Base-by-base conservation (phyloP, 2,329 filamentous ascomycete species). In the Claviceps capensis region DNA sequence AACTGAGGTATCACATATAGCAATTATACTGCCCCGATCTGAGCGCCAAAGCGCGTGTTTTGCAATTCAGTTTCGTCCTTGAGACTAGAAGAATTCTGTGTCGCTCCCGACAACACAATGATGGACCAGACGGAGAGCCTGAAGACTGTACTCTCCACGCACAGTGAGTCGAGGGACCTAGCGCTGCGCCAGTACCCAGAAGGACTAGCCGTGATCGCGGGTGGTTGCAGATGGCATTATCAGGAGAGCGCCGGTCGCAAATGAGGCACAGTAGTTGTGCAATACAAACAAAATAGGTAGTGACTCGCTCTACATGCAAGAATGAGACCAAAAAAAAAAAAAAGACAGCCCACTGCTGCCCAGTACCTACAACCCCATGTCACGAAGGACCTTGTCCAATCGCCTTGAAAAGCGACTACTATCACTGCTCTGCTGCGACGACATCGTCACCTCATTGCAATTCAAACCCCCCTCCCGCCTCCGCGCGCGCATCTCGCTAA, bases 1-100 rank as follows among this genome's bases (percentile, higher is more conserved):
- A 69, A 54, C 55, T 69, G n/a, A 64, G 66, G 48, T 50, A 58
- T 22, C 62, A 56, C 30, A 55, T 69, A 50, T 69, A 67, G 67
- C 55, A 62, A 38, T 48, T 57, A n/a, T 65, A 63, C 51, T 67
- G 67, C 40, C 60, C 61, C 0, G 62, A 66, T 36, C 54, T 67
- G 36, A 47, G 19, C 11, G 34, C 44, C 14, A 48, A 47, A 16
- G 54, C 61, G 8, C 65, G 63, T 23, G 23, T 60, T 5, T 48
- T 61, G 30, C 50, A 53, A 16, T 59, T 59, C 34, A 45, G 17
- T 2, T 4, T 53, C 26, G 45, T 43, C 8, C 34, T 26, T 11
- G 49, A 47, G 49, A 50, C 9, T 59, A 53, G 54, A 53, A 44
- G 30, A 5, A 48, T 23, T 52, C 40, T 11, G 56, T 62, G 2